Conservation (phyloP, 2,329 filamentous ascomycete species). For the Chlorencoelia australis region DNA sequence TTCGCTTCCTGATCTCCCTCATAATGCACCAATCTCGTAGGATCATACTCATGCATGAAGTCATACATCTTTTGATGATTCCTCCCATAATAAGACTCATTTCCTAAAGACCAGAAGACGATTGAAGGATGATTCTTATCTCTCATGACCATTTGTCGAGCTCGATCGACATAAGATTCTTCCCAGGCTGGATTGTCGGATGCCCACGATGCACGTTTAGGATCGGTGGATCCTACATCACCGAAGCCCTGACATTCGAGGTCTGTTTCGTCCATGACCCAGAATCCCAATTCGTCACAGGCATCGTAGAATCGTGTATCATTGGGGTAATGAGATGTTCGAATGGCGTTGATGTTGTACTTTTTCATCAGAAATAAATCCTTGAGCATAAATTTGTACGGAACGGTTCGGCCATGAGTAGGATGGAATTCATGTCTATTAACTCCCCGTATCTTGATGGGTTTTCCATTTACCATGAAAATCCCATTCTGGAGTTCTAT, state of each 20-base stretch:
- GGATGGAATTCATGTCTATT: slow-evolving; percentile 47
- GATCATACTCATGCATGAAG: slow-evolving; percentile 39
- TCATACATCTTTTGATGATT: slow-evolving; percentile 61
- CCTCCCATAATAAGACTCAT: slow-evolving; percentile 61
- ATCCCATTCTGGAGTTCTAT: slow-evolving; percentile 52
- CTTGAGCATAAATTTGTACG: slow-evolving; percentile 43
- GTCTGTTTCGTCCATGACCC: slow-evolving; percentile 45
- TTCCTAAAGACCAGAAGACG: slow-evolving; percentile 64
- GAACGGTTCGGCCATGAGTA: slow-evolving; percentile 39
- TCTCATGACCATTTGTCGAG: slow-evolving; percentile 51
- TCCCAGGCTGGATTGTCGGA: slow-evolving; percentile 52
- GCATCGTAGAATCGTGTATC: slow-evolving; percentile 49
- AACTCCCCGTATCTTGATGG: slow-evolving; percentile 51
- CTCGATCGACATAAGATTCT: slow-evolving; percentile 57
- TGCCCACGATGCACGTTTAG: slow-evolving; percentile 45
- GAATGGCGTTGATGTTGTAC: slow-evolving; percentile 62
- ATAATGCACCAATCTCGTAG: slow-evolving; percentile 44
- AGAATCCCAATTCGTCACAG: slow-evolving; percentile 56
- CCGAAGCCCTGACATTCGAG: slow-evolving; percentile 42
- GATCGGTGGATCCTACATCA: slow-evolving; percentile 36
- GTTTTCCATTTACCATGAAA: slow-evolving; percentile 51
- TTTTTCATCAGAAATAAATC: slow-evolving; percentile 60
- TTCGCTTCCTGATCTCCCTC: slow-evolving; percentile 42
- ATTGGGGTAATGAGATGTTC: slow-evolving; percentile 60
- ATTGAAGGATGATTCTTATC: slow-evolving; percentile 64